Evolutionary conservation across 1,139 yeast genomes (phyloP).

Genomic region (Hansenula lynferdii): DNA sequence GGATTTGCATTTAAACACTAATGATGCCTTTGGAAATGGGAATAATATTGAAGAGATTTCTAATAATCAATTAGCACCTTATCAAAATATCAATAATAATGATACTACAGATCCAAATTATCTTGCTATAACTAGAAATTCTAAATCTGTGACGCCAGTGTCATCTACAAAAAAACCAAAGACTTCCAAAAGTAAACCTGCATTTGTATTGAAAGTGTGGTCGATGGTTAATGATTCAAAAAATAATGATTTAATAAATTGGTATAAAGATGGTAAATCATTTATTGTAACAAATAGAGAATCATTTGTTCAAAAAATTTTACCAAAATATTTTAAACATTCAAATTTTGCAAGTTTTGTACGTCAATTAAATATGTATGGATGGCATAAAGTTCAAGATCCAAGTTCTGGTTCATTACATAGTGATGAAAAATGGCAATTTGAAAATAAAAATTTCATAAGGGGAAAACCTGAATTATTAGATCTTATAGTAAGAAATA

Average conservation of each 20-base stretch:
- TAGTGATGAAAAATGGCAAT: slow-evolving; percentile 91
- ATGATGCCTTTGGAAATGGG: too few species aligned
- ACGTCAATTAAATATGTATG: slow-evolving; percentile 94
- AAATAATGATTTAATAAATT: slow-evolving; percentile 66
- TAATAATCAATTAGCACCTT: too few species aligned
- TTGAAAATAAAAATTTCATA: slow-evolving; percentile 81
- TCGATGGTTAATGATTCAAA: slow-evolving; percentile 83
- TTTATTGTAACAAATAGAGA: slow-evolving; percentile 85
- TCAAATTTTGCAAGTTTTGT: slow-evolving; percentile 94
- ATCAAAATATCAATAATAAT: too few species aligned
- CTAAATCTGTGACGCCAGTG: too few species aligned
- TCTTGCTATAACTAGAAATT: background rate
- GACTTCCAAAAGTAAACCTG: slow-evolving; percentile 52
- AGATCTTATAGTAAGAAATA: slow-evolving; percentile 76
- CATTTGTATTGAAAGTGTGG: slow-evolving; percentile 92
- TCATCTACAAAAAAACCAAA: slow-evolving; percentile 18
- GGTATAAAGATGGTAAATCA: slow-evolving; percentile 84
- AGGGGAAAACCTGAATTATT: slow-evolving; percentile 63
- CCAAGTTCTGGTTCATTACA: slow-evolving; percentile 50
- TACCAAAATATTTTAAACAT: slow-evolving; percentile 92
- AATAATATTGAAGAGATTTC: too few species aligned
- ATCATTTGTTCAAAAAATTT: slow-evolving; percentile 73
- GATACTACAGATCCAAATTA: background rate
- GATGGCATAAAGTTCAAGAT: slow-evolving; percentile 85
- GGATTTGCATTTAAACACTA: too few species aligned